Evolutionary conservation across 208 protist genomes (phyloP).

Genomic region (Plasmodiophora brassicae): DNA sequence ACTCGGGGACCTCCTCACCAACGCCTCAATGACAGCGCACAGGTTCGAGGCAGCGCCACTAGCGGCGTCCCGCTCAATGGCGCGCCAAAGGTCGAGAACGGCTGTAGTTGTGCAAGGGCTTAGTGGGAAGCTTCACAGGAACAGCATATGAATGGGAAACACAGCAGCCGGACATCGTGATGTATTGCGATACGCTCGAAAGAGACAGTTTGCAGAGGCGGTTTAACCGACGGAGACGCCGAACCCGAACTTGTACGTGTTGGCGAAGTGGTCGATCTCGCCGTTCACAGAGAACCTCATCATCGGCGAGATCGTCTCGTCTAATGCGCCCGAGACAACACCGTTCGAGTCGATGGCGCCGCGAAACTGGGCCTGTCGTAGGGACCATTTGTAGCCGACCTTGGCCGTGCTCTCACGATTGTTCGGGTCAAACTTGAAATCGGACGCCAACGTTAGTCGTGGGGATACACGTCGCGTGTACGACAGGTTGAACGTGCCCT

Average conservation of each 20-base stretch:
- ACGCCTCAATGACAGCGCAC: too few relatives aligned
- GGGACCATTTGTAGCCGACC: conserved; percentile 16
- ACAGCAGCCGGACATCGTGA: too few relatives aligned
- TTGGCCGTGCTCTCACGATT: not conserved
- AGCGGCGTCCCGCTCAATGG: too few relatives aligned
- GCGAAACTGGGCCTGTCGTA: not conserved
- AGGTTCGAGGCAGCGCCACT: too few relatives aligned
- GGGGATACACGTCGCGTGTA: conserved; percentile 8
- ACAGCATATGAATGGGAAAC: too few relatives aligned
- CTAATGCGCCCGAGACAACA: not conserved
- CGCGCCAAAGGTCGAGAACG: too few relatives aligned
- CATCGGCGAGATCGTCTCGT: not conserved
- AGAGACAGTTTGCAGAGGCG: too few relatives aligned
- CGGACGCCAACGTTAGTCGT: not conserved
- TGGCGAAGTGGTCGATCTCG: not conserved
- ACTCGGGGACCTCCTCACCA: too few relatives aligned
- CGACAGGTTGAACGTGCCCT: not conserved
- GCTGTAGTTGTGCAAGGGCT: too few relatives aligned
- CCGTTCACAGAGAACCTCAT: not conserved
- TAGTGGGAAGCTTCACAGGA: too few relatives aligned
- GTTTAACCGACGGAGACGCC: conserved; percentile 22
- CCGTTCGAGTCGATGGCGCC: conserved; percentile 14
- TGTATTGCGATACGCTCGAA: too few relatives aligned
- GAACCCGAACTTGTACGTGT: conserved; percentile 15
- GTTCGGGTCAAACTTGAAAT: conserved; percentile 24